Evolutionary conservation across 495 filamentous ascomycete species (phyloP).

Genomic region (Penicillium antarcticum): DNA sequence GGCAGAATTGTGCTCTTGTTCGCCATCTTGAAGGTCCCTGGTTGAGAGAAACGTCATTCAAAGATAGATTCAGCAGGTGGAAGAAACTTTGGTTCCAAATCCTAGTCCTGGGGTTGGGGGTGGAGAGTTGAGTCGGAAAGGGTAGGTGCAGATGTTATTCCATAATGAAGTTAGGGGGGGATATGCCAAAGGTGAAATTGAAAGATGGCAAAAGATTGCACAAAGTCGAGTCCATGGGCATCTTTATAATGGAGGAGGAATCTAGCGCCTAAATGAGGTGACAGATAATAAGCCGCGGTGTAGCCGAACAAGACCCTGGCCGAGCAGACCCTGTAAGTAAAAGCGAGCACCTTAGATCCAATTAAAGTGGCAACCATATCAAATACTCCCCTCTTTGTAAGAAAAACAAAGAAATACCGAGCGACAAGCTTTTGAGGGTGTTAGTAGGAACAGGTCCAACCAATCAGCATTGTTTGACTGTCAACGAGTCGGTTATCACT

Average conservation of each 20-base stretch:
- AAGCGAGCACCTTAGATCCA: not conserved
- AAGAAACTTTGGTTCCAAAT: too few relatives aligned
- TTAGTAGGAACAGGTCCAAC: not conserved
- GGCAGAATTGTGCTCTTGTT: too few relatives aligned
- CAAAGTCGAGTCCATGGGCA: not conserved
- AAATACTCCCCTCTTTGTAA: not conserved
- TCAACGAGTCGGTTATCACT: conserved; percentile 2
- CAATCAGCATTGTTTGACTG: not conserved
- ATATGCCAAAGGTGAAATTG: not conserved
- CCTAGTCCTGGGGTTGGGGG: too few relatives aligned
- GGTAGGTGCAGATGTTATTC: not conserved
- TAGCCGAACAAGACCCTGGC: conserved; percentile 6
- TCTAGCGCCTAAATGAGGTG: conserved; percentile 2
- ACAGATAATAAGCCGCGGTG: conserved; percentile 16
- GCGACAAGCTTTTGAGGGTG: conserved; percentile 13
- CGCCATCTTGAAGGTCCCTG: too few relatives aligned
- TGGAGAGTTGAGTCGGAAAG: not conserved
- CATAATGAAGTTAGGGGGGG: not conserved
- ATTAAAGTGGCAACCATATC: not conserved
- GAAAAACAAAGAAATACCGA: conserved; percentile 1
- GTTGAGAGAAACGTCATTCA: too few relatives aligned
- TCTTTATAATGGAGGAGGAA: conserved; percentile 1
- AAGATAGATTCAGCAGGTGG: too few relatives aligned
- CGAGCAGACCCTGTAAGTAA: conserved; percentile 5
- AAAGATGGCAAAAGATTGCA: too few relatives aligned